Percentiles rank a stretch among this genome's conserved stretches.
Conservation (phyloP, 495 filamentous ascomycete genomes). For the Hypoxylon crocopeplum region DNA sequence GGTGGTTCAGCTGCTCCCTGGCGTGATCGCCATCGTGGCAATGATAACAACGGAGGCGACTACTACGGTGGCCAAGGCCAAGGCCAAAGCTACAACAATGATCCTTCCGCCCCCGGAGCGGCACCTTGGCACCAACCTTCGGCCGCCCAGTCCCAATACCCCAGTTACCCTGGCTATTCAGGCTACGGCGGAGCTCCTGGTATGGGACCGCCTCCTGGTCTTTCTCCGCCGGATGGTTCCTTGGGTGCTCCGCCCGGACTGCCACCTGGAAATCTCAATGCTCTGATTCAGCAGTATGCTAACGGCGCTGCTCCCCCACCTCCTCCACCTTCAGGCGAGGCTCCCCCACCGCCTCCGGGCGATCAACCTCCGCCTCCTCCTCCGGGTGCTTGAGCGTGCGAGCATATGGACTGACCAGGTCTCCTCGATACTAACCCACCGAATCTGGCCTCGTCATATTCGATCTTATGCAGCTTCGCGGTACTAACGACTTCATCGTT, state of each 20-base stretch:
- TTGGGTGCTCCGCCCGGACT: constrained; percentile 69
- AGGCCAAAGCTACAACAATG: constrained; percentile 41
- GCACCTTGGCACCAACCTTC: constrained; percentile 75
- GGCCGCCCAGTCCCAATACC: constrained; percentile 60
- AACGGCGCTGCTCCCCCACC: constrained; percentile 64
- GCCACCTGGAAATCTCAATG: constrained; percentile 56
- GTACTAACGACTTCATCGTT: constrained; percentile 25
- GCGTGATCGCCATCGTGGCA: constrained; percentile 54
- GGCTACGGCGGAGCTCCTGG: constrained; percentile 68
- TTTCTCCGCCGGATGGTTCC: constrained; percentile 66
- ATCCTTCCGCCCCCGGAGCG: constrained; percentile 57
- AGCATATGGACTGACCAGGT: constrained; percentile 11
- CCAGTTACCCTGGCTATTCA: constrained; percentile 62
- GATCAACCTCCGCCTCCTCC: constrained; percentile 80
- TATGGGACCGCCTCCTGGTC: constrained; percentile 59
- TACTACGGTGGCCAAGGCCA: constrained; percentile 61
- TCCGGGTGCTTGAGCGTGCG: constrained; percentile 55
- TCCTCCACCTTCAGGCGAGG: constrained; percentile 59
- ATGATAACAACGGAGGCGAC: constrained; percentile 47
- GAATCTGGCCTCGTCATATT: constrained; percentile 3
- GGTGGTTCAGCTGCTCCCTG: constrained; percentile 57
- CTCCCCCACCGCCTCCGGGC: constrained; percentile 76
- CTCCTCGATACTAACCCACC: constrained; percentile 31
- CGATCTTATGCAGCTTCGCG: neutral
- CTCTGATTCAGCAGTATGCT: constrained; percentile 71